Evolutionary conservation across 306 rosid species (phyloP).

Genomic region (Fragaria ananassa): DNA sequence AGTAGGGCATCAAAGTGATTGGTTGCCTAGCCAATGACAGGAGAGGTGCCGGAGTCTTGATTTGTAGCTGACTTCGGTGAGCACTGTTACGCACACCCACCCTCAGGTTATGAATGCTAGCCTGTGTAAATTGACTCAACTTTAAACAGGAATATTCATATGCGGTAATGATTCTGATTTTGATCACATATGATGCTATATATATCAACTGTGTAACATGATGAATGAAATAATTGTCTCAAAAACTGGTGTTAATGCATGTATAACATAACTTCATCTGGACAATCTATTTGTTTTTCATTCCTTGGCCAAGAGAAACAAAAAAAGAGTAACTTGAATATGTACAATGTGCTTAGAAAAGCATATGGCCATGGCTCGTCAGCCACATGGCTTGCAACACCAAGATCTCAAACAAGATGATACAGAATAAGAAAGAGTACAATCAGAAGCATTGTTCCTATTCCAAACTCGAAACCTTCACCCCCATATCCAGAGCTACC

Average conservation of each 20-base stretch:
- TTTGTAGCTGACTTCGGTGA: neutral
- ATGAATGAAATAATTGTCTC: neutral
- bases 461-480: conserved; percentile 35
- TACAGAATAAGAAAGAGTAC: conserved; percentile 40
- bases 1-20: neutral
- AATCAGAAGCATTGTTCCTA: conserved; percentile 27
- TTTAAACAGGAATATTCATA: too few relatives aligned
- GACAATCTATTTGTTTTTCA: neutral
- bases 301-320: neutral
- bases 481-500: conserved; percentile 8
- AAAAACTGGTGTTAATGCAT: neutral
- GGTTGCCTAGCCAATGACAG: neutral
- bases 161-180: too few relatives aligned
- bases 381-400: neutral
- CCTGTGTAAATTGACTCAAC: too few relatives aligned
- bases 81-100: neutral
- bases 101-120: neutral
- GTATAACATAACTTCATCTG: neutral
- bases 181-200: neutral
- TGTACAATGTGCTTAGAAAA: neutral
- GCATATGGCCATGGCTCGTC: neutral
- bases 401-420: conserved; percentile 25
- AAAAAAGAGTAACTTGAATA: neutral
- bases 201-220: neutral
- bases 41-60: neutral